phyloP scores from a whole-genome alignment of 2,329 filamentous ascomycete genomes.

The Colletotrichum viniferum region DNA sequence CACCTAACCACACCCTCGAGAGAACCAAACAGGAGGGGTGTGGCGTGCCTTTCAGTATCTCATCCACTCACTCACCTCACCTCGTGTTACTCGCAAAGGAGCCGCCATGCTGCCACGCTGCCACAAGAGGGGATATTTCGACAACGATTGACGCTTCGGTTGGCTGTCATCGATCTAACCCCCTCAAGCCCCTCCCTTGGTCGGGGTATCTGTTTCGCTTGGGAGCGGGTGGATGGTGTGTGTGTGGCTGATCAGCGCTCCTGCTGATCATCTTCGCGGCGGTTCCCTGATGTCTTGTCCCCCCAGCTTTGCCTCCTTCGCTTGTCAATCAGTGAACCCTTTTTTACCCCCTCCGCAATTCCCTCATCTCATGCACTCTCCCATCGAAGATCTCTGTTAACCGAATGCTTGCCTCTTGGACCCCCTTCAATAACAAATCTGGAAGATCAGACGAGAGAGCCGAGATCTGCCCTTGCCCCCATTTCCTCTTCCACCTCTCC shows the following conservation, averaged over 20 bases:
- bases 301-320: neutral
- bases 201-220: neutral
- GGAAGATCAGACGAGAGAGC: neutral
- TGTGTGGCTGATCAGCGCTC: constrained; percentile 9
- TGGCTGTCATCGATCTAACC: neutral
- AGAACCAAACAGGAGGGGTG: neutral
- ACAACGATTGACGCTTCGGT: neutral
- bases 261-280: constrained; percentile 2
- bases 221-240: neutral
- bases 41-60: neutral
- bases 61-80: neutral
- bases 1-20: neutral
- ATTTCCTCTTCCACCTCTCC: neutral
- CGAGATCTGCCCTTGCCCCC: neutral
- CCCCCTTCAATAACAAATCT: neutral
- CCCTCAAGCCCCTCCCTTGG: neutral
- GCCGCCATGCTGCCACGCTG: neutral
- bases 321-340: neutral
- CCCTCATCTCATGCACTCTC: neutral
- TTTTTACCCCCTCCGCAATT: neutral
- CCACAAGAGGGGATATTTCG: neutral
- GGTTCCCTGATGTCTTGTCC: neutral
- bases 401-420: neutral
- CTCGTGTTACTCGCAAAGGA: neutral
- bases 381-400: neutral